Percentiles rank a stretch among this genome's conserved stretches.
Evolutionary conservation across 768 basidiomycete species (phyloP).

Genomic region (Calocybe gangraenosa): DNA sequence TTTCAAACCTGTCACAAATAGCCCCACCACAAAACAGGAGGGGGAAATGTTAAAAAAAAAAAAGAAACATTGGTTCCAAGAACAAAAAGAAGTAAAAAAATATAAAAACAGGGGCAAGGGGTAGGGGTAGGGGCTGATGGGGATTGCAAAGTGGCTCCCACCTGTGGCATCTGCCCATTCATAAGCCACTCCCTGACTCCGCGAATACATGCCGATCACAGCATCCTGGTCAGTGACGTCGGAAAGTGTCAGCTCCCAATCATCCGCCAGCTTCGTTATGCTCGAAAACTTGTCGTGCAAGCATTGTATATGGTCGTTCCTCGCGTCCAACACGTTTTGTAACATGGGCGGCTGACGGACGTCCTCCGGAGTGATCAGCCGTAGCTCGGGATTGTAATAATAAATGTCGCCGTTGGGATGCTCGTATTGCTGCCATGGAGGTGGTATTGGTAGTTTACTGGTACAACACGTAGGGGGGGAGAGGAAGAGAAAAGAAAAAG

Average conservation of each 20-base stretch:
- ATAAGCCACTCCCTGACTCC: constrained; percentile 26
- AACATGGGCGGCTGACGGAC: constrained; percentile 30
- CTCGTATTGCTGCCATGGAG: constrained; percentile 30
- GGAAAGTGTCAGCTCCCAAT: constrained; percentile 37
- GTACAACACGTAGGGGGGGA: neutral
- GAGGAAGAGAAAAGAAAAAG: neutral
- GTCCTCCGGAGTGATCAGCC: constrained; percentile 36
- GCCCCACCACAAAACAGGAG: too few relatives aligned
- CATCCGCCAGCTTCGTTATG: constrained; percentile 26
- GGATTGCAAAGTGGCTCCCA: constrained; percentile 11
- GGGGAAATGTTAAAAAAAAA: too few relatives aligned
- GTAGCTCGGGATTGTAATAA: constrained; percentile 31
- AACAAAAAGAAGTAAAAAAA: too few relatives aligned
- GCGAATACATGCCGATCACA: constrained; percentile 35
- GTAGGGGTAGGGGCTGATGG: neutral
- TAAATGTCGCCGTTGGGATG: constrained; percentile 47
- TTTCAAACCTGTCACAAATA: constrained; percentile 20
- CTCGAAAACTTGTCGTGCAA: constrained; percentile 25
- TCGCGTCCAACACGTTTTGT: constrained; percentile 28
- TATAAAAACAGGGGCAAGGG: neutral
- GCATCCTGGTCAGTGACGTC: constrained; percentile 31
- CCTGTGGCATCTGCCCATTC: constrained; percentile 33
- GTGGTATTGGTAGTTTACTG: constrained; percentile 13
- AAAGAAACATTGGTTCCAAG: too few relatives aligned
- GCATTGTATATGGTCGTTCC: constrained; percentile 31